phyloP scores from a whole-genome alignment of 2,329 filamentous ascomycete genomes.

The Paraphaeosphaeria sporulosa region DNA sequence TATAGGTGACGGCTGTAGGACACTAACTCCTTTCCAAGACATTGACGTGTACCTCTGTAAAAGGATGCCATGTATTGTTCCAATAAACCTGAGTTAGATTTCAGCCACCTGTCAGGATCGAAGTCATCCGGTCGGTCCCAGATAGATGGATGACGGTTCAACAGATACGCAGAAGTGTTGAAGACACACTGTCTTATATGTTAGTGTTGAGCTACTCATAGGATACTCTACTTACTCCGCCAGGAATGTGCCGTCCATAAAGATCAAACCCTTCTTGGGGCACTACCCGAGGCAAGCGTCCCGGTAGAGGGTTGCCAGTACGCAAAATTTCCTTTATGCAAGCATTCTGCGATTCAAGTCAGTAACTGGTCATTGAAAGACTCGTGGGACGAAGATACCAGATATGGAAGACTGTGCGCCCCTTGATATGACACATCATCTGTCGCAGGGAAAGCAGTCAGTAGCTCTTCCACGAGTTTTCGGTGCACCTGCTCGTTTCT shows the following conservation, averaged over 20 bases:
- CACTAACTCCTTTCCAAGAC: conserved; percentile 21
- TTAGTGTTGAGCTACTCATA: no score
- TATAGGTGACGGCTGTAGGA: background rate
- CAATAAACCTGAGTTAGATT: conserved; percentile 6
- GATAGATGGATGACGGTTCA: conserved; percentile 17
- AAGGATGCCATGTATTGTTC: conserved; percentile 24
- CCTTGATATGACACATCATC: conserved; percentile 17
- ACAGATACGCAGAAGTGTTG: conserved; percentile 17
- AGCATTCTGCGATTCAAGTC: background rate
- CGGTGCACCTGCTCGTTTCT: conserved; percentile 11
- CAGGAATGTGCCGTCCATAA: conserved; percentile 9
- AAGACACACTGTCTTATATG: conserved; percentile 3
- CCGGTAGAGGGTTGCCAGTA: conserved; percentile 16
- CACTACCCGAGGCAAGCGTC: conserved; percentile 14
- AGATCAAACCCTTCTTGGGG: conserved; percentile 16
- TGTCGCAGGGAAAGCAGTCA: conserved; percentile 5
- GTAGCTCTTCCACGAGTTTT: conserved; percentile 13
- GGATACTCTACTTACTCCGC: background rate
- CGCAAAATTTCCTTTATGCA: conserved; percentile 21
- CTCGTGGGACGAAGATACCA: background rate
- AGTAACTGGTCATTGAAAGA: no score
- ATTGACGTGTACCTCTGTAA: conserved; percentile 17
- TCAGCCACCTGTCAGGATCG: conserved; percentile 17
- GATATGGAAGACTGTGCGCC: conserved; percentile 16
- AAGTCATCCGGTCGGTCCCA: conserved; percentile 14